phyloP scores from a whole-genome alignment of 352 stramenopile genomes.

The Phytopythium montanum region DNA sequence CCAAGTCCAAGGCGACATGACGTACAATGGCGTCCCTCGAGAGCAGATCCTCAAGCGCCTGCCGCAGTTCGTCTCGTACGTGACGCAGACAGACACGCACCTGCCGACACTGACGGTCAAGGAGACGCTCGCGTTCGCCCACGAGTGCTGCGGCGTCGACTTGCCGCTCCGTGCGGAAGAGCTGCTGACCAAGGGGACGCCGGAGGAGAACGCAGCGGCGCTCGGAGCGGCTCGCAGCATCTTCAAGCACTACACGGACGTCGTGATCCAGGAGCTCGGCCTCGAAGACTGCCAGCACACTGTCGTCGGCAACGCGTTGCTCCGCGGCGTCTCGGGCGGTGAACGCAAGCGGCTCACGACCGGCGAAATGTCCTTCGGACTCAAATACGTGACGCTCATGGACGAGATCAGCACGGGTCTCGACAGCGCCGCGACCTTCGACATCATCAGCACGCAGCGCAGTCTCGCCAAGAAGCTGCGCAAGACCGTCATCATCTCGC shows the following conservation, averaged over 20 bases:
- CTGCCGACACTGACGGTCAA: too few relatives aligned
- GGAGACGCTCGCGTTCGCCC: slow-evolving; percentile 37
- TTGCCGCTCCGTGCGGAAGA: too few relatives aligned
- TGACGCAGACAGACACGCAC: slow-evolving; percentile 38
- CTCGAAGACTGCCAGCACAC: too few relatives aligned
- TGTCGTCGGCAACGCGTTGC: too few relatives aligned
- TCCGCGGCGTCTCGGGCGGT: slow-evolving; percentile 46
- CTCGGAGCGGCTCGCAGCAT: too few relatives aligned
- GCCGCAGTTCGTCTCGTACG: slow-evolving; percentile 47
- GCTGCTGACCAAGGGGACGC: too few relatives aligned
- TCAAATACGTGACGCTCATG: slow-evolving; percentile 60
- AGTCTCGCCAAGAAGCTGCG: slow-evolving; percentile 40
- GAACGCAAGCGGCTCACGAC: slow-evolving; percentile 55
- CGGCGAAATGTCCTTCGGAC: slow-evolving; percentile 35
- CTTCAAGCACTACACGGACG: too few relatives aligned
- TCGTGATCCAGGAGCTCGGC: too few relatives aligned
- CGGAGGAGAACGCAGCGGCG: too few relatives aligned
- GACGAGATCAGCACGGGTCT: slow-evolving; percentile 87
- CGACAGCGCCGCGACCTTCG: slow-evolving; percentile 35
- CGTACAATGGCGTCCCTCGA: slow-evolving; percentile 42
- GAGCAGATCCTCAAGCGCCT: slow-evolving; percentile 29
- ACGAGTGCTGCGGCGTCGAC: slow-evolving; percentile 44
- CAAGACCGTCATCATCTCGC: slow-evolving; percentile 63
- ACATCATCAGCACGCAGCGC: slow-evolving; percentile 47
- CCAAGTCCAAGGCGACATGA: slow-evolving; percentile 34